Evolutionary conservation across 768 basidiomycete genomes (phyloP), one percentile per base, ranked within the genome.

Genomic region (Paxillus ammoniavirescens): DNA sequence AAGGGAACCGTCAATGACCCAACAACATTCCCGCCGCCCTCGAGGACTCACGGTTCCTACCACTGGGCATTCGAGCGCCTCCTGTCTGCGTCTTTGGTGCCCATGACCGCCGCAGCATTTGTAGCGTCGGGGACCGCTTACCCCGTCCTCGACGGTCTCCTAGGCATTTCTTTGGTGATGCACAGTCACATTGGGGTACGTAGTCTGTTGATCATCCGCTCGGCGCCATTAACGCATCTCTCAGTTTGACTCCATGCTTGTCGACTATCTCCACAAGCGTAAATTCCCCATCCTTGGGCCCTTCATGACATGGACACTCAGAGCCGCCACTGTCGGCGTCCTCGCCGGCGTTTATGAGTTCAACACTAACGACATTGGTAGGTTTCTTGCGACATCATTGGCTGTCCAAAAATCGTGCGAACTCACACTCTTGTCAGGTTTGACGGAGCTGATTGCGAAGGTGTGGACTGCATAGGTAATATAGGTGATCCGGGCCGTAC

Each of bases 291-390:
- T 84, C 42, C 49, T 93, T 54, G 94, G 91, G 10, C 82, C 76
- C 1, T 50, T 86, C 43, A 62, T 71, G 13, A 83, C 76, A n/a
- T 98, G 96, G 96, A 69, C 76, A 8, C 77, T 98, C 51, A 81
- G 93, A 43, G 71, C 82, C 6, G 75, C 84, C 5, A 98, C 97
- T 30, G 82, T 86, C 37, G 92, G 85, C 18, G 84, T 89, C 5
- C 78, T 94, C 48, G 84, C 92, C 42, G 96, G 97, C 14, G 82
- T 98, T 6, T 99, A 97, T 75, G 89, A 97, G 71, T 98, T 98
- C 78, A 98, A 98, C 76, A 98, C 97, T 41, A 93, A 96, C 66
- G 96, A 98, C 68, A 86, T 99, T 58, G 95, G 97, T 97, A 61
- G 60, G 90, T 78, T 35, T 33, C 40, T 41, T 41, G 8, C 26